Evolutionary conservation across 179 eudicot genomes (phyloP), one percentile per base, ranked within the genome.

Genomic region (Carnegiea gigantea): DNA sequence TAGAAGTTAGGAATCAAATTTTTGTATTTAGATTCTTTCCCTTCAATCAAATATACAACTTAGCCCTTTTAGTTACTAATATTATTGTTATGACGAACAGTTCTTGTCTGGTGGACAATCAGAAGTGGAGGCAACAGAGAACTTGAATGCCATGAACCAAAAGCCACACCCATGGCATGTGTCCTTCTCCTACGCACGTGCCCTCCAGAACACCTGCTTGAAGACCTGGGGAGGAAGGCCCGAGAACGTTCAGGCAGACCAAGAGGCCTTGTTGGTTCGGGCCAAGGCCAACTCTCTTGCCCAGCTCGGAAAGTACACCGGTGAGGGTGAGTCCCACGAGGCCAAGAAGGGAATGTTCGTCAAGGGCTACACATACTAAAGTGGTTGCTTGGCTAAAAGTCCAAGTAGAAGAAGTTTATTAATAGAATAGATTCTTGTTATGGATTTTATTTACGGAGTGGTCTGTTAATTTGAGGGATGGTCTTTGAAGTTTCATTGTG

Each of bases 71-170:
- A 38, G 43, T 38, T 38, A 38, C 43, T 1, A 3, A 38, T 3
- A 38, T 38, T 6, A 38, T 38, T 38, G 43, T 51, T 51, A 9
- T 51, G 70, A 60, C 53, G 60, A 4, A 49, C 90, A 91, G 92
- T 91, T 91, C 82, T 84, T 91, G 87, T 90, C 93, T 54, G 95
- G 95, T 46, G 93, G 95, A 77, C 95, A 91, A 87, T 90, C 93
- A 28, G 95, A 91, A 76, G 93, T 89, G 13, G 95, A 91, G 79
- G 95, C 95, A 24, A 91, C 95, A 23, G 76, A 80, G 78, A 91
- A 91, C 89, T 81, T 91, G 88, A 89, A 91, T 23, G 93, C 93
- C 1, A 91, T 91, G 92, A 91, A 91, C 89, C 93, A 91, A 81
- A 80, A 79, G 57, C 85, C 92, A 21, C 87, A 90, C 90, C 93